A percentile compares a stretch with the other conserved stretches of the same genome.
Conservation (phyloP, 192 early-diverging fungal species). For the Mortierella claussenii region DNA sequence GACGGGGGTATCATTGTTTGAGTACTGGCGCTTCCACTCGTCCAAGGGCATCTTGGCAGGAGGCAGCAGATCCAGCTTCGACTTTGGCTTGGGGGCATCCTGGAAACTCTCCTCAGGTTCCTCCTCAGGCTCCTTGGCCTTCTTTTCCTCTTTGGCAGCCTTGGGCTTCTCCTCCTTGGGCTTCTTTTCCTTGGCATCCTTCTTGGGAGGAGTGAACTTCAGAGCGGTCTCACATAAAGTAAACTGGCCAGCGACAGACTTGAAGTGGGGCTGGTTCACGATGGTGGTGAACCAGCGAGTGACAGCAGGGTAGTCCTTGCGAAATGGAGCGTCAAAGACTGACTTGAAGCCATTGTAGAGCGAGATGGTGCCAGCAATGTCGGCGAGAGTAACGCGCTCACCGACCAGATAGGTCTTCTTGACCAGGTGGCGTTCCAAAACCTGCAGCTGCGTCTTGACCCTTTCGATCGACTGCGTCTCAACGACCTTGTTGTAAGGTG, state of each 20-base stretch:
- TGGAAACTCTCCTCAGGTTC: conserved; percentile 69
- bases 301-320: conserved; percentile 83
- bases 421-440: conserved; percentile 80
- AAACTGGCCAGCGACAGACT: conserved; percentile 77
- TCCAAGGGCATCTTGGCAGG: conserved; percentile 84
- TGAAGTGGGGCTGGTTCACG: conserved; percentile 84
- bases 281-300: conserved; percentile 92
- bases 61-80: conserved; percentile 85
- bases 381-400: conserved; percentile 91
- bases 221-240: conserved; percentile 70
- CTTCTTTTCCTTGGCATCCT: conserved; percentile 68
- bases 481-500: conserved; percentile 55
- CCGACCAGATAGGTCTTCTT: conserved; percentile 92
- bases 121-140: conserved; percentile 57
- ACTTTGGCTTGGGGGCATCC: conserved; percentile 89
- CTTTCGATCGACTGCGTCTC: conserved; percentile 77
- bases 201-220: conserved; percentile 64
- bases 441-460: conserved; percentile 67
- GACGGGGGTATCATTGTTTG: conserved; percentile 90
- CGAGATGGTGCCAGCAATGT: conserved; percentile 73
- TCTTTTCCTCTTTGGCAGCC: conserved; percentile 64
- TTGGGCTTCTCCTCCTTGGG: conserved; percentile 64
- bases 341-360: conserved; percentile 57
- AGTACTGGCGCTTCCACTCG: conserved; percentile 97
- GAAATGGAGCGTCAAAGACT: conserved; percentile 79